A percentile compares a stretch with the other conserved stretches of the same genome.
phyloP scores from a whole-genome alignment of 169 alveolate species.

The Plasmodium billcollinsi region DNA sequence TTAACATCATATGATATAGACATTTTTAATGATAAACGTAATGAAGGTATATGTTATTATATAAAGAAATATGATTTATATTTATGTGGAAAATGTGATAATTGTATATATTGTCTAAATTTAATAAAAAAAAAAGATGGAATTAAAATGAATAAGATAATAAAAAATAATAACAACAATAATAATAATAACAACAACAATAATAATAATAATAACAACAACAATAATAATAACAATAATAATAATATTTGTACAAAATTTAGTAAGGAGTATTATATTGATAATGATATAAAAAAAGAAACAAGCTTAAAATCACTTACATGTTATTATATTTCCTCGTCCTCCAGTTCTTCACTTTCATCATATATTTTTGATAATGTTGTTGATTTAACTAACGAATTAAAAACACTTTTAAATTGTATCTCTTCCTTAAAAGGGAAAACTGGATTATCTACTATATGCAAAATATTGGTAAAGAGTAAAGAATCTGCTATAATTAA shows the following conservation, averaged over 20 bases:
- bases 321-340: too few relatives aligned
- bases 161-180: background rate
- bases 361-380: background rate
- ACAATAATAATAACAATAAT: background rate
- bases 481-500: conserved; percentile 51
- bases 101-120: conserved; percentile 17
- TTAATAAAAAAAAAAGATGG: conserved; percentile 1
- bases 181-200: background rate
- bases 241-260: background rate
- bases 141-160: background rate
- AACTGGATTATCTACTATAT: conserved; percentile 55
- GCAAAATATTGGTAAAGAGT: conserved; percentile 64
- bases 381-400: conserved; percentile 28
- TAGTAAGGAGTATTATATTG: background rate
- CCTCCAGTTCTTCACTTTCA: background rate
- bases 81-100: conserved; percentile 62
- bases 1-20: conserved; percentile 9
- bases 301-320: background rate
- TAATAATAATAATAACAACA: background rate
- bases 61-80: conserved; percentile 35
- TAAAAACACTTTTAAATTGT: conserved; percentile 34
- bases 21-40: conserved; percentile 13
- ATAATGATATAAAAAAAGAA: background rate
- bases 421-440: conserved; percentile 58
- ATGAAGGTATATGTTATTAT: conserved; percentile 67